A percentile compares a stretch with the other conserved stretches of the same genome.
Evolutionary conservation across 2,329 filamentous ascomycete genomes (phyloP).

Genomic region (Colletotrichum tofieldiae): DNA sequence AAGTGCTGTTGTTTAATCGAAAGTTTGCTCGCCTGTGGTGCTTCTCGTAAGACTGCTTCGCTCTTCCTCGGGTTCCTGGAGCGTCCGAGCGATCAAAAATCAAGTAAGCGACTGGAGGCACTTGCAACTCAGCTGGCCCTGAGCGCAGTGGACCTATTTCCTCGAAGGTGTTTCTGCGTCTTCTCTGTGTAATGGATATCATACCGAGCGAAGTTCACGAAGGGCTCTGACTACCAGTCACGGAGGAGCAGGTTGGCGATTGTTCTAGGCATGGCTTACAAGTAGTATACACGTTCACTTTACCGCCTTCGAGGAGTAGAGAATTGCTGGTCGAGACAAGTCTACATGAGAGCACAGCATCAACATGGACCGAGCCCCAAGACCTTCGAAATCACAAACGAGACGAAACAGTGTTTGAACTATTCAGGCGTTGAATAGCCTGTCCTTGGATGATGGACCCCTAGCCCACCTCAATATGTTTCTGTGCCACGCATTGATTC

Average conservation of each 20-base stretch:
- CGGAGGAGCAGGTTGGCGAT: background rate
- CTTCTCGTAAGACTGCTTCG: background rate
- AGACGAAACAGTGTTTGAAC: background rate
- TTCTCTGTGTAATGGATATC: background rate
- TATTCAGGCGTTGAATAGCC: too few relatives aligned
- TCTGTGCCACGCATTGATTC: background rate
- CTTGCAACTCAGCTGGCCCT: background rate
- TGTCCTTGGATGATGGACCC: background rate
- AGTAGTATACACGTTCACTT: background rate
- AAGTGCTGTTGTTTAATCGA: too few relatives aligned
- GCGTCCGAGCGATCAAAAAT: too few relatives aligned
- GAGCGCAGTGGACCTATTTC: background rate
- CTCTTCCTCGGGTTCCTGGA: background rate
- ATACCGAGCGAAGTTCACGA: background rate
- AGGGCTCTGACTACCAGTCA: background rate
- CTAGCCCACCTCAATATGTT: background rate
- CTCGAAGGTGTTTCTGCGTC: background rate
- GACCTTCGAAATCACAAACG: background rate
- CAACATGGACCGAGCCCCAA: background rate
- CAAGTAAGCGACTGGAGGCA: background rate
- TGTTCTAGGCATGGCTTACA: background rate
- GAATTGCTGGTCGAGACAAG: background rate
- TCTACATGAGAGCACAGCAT: background rate
- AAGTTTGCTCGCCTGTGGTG: background rate
- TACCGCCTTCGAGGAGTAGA: background rate